Evolutionary conservation across 768 basidiomycete species (phyloP).

Genomic region (Leccinum sublutescens): DNA sequence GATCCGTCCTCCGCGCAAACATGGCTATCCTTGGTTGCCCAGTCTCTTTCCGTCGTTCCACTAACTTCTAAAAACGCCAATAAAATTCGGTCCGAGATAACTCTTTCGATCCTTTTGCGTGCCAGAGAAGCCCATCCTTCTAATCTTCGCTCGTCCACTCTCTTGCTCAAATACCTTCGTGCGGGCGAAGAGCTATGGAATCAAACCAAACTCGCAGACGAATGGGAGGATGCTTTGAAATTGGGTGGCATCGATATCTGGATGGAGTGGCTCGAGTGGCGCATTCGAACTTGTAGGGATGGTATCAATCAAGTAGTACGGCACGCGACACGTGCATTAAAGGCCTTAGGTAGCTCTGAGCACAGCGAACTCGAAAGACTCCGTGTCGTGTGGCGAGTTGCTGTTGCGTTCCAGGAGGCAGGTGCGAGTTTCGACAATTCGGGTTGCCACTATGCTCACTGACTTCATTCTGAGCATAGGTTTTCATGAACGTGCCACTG

Average conservation of each 20-base stretch:
- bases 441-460: neutral
- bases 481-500: constrained; percentile 68
- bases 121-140: constrained; percentile 56
- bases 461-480: constrained; percentile 40
- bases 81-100: constrained; percentile 67
- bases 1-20: constrained; percentile 52
- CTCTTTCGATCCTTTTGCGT: constrained; percentile 62
- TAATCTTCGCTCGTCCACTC: constrained; percentile 46
- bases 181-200: constrained; percentile 76
- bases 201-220: constrained; percentile 47
- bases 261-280: constrained; percentile 83
- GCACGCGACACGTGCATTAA: constrained; percentile 49
- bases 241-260: constrained; percentile 57
- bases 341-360: constrained; percentile 39
- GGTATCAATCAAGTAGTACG: constrained; percentile 54
- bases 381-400: constrained; percentile 70
- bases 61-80: constrained; percentile 63
- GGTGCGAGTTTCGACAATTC: constrained; percentile 42
- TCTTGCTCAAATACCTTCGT: constrained; percentile 65
- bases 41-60: constrained; percentile 62
- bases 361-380: constrained; percentile 53
- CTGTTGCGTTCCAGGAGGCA: constrained; percentile 60
- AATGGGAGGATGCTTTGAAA: constrained; percentile 69
- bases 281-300: constrained; percentile 45
- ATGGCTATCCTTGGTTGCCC: constrained; percentile 66